phyloP scores from a whole-genome alignment of 2,329 filamentous ascomycete species.

The Penicillium sp. region DNA sequence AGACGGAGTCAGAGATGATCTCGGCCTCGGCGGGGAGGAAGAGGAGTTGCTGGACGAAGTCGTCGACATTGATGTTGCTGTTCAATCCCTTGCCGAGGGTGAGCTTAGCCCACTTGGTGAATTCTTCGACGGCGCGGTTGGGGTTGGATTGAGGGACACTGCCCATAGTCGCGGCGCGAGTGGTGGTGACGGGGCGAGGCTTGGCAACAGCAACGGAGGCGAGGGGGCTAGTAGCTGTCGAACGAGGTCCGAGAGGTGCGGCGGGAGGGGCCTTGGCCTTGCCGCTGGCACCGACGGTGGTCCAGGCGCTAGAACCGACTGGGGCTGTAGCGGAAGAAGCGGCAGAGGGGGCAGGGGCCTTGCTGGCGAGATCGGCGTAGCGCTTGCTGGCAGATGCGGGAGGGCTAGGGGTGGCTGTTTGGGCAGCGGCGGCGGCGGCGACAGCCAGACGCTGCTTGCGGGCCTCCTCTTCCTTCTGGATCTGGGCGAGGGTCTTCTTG shows the following conservation, averaged over 20 bases:
- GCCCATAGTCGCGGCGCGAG: slow-evolving; percentile 47
- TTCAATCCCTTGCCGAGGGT: slow-evolving; percentile 75
- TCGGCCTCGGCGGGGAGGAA: slow-evolving; percentile 74
- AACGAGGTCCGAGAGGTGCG: slow-evolving; percentile 47
- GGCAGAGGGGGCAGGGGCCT: slow-evolving; percentile 55
- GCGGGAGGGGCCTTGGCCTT: slow-evolving; percentile 74
- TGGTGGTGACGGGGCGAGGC: slow-evolving; percentile 57
- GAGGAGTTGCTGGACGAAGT: slow-evolving; percentile 74
- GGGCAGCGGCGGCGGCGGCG: slow-evolving; percentile 46
- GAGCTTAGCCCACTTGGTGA: slow-evolving; percentile 85
- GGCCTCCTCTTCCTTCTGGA: slow-evolving; percentile 92
- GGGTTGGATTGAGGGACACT: slow-evolving; percentile 45
- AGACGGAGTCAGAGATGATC: slow-evolving; percentile 87
- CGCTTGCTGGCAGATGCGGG: slow-evolving; percentile 68
- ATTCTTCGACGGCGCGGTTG: slow-evolving; percentile 78
- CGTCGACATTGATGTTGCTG: slow-evolving; percentile 70
- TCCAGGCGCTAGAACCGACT: slow-evolving; percentile 69
- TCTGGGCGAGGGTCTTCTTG: slow-evolving; percentile 93
- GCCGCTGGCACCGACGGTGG: slow-evolving; percentile 89
- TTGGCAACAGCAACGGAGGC: slow-evolving; percentile 48
- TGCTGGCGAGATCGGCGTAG: slow-evolving; percentile 91
- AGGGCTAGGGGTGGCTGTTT: slow-evolving; percentile 48
- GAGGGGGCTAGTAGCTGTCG: slow-evolving; percentile 44
- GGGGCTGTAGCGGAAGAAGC: slow-evolving; percentile 37
- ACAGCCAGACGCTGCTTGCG: slow-evolving; percentile 74